Base-by-base conservation (phyloP, 2,329 filamentous ascomycete genomes). In the Monosporascus sp. region DNA sequence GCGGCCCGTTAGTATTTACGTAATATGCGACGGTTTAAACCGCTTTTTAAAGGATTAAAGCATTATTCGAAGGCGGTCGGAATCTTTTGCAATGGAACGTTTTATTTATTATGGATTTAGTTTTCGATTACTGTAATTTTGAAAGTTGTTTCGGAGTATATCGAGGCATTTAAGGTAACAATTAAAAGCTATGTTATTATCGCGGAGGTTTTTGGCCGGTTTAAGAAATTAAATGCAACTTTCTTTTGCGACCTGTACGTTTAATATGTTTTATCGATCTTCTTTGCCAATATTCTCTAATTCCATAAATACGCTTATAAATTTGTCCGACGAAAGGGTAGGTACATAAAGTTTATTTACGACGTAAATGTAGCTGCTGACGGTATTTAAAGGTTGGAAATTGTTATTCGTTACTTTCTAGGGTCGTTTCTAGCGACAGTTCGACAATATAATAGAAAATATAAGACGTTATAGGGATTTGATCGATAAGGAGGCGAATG, bases 301-400 rank as follows among this genome's bases (percentile, higher is more conserved):
- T 80, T 79, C 35, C 77, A 80, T 49, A 69, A 70, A 27, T 48
- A 71, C 3, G 74, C 75, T 0, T 79, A 80, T 53, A 70, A 70
- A n/a, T 78, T 78, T 41, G 69, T 80, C 17, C 62, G 68, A 0
- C 56, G 68, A 19, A 68, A 61, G n/a, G 50, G 69, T 70, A 45
- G 54, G 22, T 24, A 24, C 5, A 24, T 24, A 5, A 24, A 24
- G 3, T 5, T 24, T 5, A 24, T 24, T 5, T 24, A 5, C 5
- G 22, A 5, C 22, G 22, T 3, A 5, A 5, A 24, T 24, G 22
- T 5, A 24, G n/a, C n/a, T n/a, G 22, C 22, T 24, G 22, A 24
- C 22, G 22, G 22, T 5, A 24, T 24, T 24, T 24, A 5, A 24
- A 24, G 22, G 22, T 3, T 24, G 22, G 22, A 24, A 24, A 24